These are phyloP conservation scores for Dryadomyces sulphureus DNA, from an alignment of 2,329 filamentous ascomycete genomes.

Conservation along the genomic window DNA sequence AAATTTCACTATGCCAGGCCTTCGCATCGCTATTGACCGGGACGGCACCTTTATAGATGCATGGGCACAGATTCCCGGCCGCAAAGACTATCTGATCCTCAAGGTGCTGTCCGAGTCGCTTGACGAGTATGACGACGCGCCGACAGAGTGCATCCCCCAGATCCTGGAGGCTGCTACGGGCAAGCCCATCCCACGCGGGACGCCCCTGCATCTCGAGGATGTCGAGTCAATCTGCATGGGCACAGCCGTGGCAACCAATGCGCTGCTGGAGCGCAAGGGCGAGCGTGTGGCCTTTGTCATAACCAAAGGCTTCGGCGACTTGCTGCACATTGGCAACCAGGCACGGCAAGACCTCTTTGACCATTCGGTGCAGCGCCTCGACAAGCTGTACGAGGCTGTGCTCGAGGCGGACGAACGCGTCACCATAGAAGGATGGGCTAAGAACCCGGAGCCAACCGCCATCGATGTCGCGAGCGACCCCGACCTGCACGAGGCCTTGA, in stretches of 20 bases:
- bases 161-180: too few species aligned
- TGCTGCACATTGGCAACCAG: conserved; percentile 79
- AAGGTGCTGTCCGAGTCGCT: too few species aligned
- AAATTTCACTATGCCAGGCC: too few species aligned
- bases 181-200: too few species aligned
- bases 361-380: conserved; percentile 69
- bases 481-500: conserved; percentile 43
- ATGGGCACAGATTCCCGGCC: too few species aligned
- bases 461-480: conserved; percentile 29
- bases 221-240: too few species aligned
- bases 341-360: conserved; percentile 82
- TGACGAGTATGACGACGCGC: too few species aligned
- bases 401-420: conserved; percentile 86
- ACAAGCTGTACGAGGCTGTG: conserved; percentile 70
- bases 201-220: too few species aligned
- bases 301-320: conserved; percentile 78
- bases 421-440: conserved; percentile 80
- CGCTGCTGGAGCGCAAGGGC: conserved; percentile 76
- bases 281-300: conserved; percentile 78
- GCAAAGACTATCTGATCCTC: too few species aligned
- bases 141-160: too few species aligned
- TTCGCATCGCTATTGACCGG: too few species aligned
- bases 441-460: conserved; percentile 54
- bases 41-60: too few species aligned
- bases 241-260: conserved; percentile 88